Evolutionary conservation across 2,329 filamentous ascomycete genomes (phyloP), one percentile per base, ranked within the genome.

Genomic region (Balansia obtecta): DNA sequence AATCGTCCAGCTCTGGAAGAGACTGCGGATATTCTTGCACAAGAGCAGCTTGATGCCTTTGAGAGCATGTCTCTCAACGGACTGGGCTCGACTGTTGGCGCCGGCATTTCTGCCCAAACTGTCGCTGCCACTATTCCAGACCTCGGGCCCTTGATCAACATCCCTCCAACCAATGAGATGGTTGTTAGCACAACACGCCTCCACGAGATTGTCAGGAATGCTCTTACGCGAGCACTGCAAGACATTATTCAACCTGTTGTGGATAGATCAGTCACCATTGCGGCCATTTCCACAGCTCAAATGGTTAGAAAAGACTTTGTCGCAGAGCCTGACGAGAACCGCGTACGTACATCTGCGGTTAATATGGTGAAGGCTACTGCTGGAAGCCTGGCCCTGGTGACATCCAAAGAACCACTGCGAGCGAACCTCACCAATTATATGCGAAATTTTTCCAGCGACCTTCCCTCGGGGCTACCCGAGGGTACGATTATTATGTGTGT

Each of bases 371-470:
- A 95, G 68, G 85, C 90, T 47, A 86, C 95, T 27, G 91, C 93
- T 22, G 93, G 93, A 39, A 95, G 89, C 61, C 76, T 98, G 50
- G 93, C 93, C 13, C 77, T 96, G 33, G 93, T 98, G n/a, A 98
- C 93, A 3, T 97, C 90, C 63, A 98, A 97, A 68, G 93, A 98
- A 65, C 93, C 93, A 15, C 75, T 98, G 15, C 83, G 93, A 53
- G 93, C 94, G 66, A 97, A 94, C 69, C 95, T 98, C 67, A 94
- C 86, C 49, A 98, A 97, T 68, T 95, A 97, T 63, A 89, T 98
- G 65, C 85, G 93, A 48, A 75, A 75, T 46, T 66, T 83, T n/a
- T 76, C 80, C 3, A 72, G 69, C 46, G 80, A 83, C 38, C 77
- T 95, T 38, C 82, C 88, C 49, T 85, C 88, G 49, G 86, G 87